A percentile compares a stretch with the other conserved stretches of the same genome.
phyloP scores from a whole-genome alignment of 306 rosid species.

The Cucumis hystrix region DNA sequence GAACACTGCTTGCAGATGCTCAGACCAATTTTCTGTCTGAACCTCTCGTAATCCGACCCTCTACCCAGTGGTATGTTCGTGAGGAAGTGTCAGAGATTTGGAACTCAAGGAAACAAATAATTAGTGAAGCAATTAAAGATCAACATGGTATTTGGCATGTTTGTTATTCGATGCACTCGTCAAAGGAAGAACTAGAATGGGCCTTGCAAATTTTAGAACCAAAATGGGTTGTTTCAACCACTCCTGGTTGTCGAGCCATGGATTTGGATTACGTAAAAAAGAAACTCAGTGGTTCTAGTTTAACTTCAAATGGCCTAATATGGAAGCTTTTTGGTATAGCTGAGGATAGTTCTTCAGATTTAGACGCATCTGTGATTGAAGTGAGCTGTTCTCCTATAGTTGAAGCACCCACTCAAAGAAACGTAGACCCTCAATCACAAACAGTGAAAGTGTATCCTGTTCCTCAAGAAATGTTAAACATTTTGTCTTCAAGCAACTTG shows the following conservation, averaged over 20 bases:
- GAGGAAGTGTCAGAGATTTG: constrained; percentile 24
- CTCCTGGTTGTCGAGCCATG: constrained; percentile 66
- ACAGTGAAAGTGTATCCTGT: constrained; percentile 19
- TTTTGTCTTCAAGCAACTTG: constrained; percentile 25
- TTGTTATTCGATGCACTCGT: constrained; percentile 73
- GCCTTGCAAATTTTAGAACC: constrained; percentile 69
- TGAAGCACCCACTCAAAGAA: constrained; percentile 25
- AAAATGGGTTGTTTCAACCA: constrained; percentile 82
- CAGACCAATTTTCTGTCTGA: constrained; percentile 25
- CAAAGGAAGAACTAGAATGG: constrained; percentile 75
- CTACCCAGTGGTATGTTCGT: constrained; percentile 72
- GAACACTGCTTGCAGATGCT: constrained; percentile 37
- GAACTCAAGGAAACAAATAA: constrained; percentile 31
- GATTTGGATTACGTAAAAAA: constrained; percentile 56
- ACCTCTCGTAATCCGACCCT: constrained; percentile 71
- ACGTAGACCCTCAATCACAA: constrained; percentile 19
- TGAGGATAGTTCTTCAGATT: constrained; percentile 19
- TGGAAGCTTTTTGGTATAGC: constrained; percentile 48
- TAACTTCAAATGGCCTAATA: constrained; percentile 24
- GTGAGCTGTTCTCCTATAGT: constrained; percentile 13
- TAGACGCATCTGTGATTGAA: constrained; percentile 14
- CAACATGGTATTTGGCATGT: constrained; percentile 80
- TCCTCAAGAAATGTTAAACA: constrained; percentile 13
- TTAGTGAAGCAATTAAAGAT: constrained; percentile 52
- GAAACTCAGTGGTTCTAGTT: constrained; percentile 31